A percentile compares a stretch with the other conserved stretches of the same genome.
Conservation (phyloP, 352 stramenopile species). For the Globisporangium iwayamae region DNA sequence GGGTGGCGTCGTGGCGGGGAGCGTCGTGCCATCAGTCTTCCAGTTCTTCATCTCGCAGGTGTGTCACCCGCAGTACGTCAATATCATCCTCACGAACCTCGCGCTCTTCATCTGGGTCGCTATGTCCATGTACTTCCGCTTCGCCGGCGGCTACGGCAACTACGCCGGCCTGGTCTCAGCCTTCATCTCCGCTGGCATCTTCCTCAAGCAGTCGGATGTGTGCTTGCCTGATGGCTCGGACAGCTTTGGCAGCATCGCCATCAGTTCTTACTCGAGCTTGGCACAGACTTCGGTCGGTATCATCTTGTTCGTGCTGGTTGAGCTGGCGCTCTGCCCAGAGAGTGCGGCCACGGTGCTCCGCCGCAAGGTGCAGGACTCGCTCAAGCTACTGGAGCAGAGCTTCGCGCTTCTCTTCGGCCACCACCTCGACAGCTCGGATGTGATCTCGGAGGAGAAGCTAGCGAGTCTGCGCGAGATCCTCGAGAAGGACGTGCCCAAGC, state of each 20-base stretch:
- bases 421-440: conserved; percentile 49
- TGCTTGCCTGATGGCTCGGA: conserved; percentile 40
- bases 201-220: conserved; percentile 59
- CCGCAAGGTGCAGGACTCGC: conserved; percentile 70
- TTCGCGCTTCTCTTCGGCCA: conserved; percentile 72
- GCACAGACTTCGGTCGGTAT: conserved; percentile 77
- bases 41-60: conserved; percentile 83
- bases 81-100: conserved; percentile 43
- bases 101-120: conserved; percentile 73
- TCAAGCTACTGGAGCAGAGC: conserved; percentile 53
- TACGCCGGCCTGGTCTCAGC: conserved; percentile 78
- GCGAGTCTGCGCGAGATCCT: conserved; percentile 52
- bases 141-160: conserved; percentile 57
- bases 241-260: conserved; percentile 40
- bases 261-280: conserved; percentile 76
- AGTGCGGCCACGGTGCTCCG: conserved; percentile 65
- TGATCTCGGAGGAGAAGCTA: conserved; percentile 43
- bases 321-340: conserved; percentile 64
- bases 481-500: conserved; percentile 45
- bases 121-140: conserved; percentile 73
- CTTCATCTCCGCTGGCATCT: conserved; percentile 63
- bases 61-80: conserved; percentile 36
- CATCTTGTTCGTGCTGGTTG: conserved; percentile 73
- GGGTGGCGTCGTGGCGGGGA: conserved; percentile 75
- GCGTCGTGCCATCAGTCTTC: conserved; percentile 78